These are phyloP conservation scores for Penicillium sp. DNA, from an alignment of 2,329 filamentous ascomycete genomes.

Conservation along the genomic window DNA sequence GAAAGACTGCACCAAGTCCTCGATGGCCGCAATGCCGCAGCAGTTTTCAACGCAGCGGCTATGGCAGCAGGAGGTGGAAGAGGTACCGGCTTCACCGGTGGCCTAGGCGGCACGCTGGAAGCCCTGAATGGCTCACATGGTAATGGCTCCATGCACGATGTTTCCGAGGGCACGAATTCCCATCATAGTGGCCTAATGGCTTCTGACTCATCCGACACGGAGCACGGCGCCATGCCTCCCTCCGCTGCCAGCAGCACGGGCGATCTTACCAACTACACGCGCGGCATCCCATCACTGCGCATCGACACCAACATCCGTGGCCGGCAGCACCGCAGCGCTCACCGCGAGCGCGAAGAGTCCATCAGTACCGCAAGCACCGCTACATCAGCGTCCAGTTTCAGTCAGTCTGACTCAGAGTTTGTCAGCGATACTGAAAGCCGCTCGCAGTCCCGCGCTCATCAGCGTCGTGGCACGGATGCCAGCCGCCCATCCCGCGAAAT, in stretches of 20 bases:
- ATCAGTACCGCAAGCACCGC: conserved; percentile 39
- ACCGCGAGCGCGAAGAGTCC: conserved; percentile 41
- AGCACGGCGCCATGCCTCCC: conserved; percentile 31
- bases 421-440: conserved; percentile 26
- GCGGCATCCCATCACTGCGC: conserved; percentile 36
- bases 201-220: conserved; percentile 43
- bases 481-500: conserved; percentile 57
- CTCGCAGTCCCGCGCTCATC: conserved; percentile 38
- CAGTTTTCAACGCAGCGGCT: conserved; percentile 95
- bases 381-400: conserved; percentile 40
- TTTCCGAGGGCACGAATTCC: conserved; percentile 22
- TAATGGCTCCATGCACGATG: conserved; percentile 22
- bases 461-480: conserved; percentile 40
- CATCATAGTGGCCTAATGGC: conserved; percentile 31
- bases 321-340: conserved; percentile 21
- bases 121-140: conserved; percentile 41
- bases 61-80: conserved; percentile 95
- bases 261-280: conserved; percentile 26
- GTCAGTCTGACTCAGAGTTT: conserved; percentile 39
- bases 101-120: conserved; percentile 48
- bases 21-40: conserved; percentile 90
- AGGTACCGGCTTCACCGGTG: conserved; percentile 69
- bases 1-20: conserved; percentile 86
- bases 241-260: conserved; percentile 30
- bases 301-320: conserved; percentile 40